phyloP scores from a whole-genome alignment of 2,329 filamentous ascomycete genomes.

The Hymenoscyphus infarciens region DNA sequence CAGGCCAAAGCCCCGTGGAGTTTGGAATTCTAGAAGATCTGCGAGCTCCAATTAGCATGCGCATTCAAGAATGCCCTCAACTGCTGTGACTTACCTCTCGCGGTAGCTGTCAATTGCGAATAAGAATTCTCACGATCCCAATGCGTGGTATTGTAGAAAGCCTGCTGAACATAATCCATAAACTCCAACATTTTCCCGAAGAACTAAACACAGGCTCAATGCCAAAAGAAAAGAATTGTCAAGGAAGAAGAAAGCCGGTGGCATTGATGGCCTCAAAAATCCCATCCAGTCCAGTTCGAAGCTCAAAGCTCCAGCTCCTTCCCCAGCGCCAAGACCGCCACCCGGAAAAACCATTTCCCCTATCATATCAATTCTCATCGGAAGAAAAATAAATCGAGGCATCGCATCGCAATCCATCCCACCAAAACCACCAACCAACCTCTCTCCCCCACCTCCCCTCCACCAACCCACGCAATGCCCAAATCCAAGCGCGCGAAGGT shows the following conservation, averaged over 20 bases:
- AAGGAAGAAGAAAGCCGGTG: not conserved
- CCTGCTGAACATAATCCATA: conserved; percentile 93
- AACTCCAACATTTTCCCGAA: conserved; percentile 74
- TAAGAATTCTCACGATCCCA: conserved; percentile 95
- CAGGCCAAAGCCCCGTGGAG: conserved; percentile 78
- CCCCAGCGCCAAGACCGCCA: not conserved
- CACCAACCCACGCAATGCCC: conserved; percentile 61
- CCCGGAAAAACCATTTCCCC: conserved; percentile 16
- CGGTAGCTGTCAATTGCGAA: conserved; percentile 77
- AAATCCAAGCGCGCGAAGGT: conserved; percentile 92
- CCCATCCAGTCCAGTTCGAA: not conserved
- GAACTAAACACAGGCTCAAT: not conserved
- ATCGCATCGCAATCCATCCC: conserved; percentile 7
- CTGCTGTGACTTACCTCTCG: conserved; percentile 57
- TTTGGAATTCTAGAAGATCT: conserved; percentile 86
- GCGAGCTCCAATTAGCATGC: conserved; percentile 3
- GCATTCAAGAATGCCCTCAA: not conserved
- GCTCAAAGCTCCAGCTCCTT: not conserved
- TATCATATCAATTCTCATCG: conserved; percentile 17
- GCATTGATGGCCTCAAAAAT: not conserved
- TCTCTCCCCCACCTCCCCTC: not conserved
- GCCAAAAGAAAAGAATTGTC: not conserved
- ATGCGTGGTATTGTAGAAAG: conserved; percentile 80
- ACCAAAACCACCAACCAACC: conserved; percentile 9
- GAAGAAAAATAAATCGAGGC: conserved; percentile 21